Evolutionary conservation across 768 basidiomycete genomes (phyloP).

Genomic region (Phanerodontia chrysosporium): DNA sequence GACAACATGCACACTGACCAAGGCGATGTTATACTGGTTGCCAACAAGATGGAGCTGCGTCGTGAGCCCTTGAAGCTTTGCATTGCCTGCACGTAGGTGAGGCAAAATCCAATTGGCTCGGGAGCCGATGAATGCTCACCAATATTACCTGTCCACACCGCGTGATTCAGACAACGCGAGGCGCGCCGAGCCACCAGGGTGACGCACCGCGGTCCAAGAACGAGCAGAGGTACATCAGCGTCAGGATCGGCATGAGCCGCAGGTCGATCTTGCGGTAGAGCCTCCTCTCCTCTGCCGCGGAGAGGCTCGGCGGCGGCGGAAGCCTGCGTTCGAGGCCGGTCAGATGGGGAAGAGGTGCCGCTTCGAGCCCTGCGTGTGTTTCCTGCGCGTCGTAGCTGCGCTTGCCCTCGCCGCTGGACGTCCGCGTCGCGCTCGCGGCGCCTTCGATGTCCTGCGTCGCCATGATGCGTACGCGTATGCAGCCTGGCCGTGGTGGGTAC

Average conservation of each 20-base stretch:
- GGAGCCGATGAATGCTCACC: background rate
- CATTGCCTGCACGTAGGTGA: constrained; percentile 12
- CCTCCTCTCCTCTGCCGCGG: constrained; percentile 42
- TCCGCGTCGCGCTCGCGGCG: background rate
- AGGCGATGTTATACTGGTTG: constrained; percentile 19
- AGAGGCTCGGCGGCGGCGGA: constrained; percentile 22
- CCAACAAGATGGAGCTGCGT: constrained; percentile 25
- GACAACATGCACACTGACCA: background rate
- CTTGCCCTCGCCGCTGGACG: background rate
- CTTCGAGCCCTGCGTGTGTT: background rate
- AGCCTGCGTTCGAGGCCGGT: background rate
- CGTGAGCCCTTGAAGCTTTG: constrained; percentile 27
- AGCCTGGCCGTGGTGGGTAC: background rate
- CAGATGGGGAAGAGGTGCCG: background rate
- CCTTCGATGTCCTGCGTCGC: background rate
- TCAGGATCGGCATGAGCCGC: constrained; percentile 26
- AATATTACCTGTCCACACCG: background rate
- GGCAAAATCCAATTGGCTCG: background rate
- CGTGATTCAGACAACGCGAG: background rate
- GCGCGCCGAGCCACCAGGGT: background rate
- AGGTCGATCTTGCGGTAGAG: constrained; percentile 21
- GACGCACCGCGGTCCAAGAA: constrained; percentile 26
- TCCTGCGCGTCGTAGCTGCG: background rate
- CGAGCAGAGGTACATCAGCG: constrained; percentile 27
- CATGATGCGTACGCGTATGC: background rate